A percentile compares a stretch with the other conserved stretches of the same genome.
These are phyloP conservation scores for Dinochytrium kinnereticum DNA, from an alignment of 371 early-diverging fungal species.

Conservation along the genomic window DNA sequence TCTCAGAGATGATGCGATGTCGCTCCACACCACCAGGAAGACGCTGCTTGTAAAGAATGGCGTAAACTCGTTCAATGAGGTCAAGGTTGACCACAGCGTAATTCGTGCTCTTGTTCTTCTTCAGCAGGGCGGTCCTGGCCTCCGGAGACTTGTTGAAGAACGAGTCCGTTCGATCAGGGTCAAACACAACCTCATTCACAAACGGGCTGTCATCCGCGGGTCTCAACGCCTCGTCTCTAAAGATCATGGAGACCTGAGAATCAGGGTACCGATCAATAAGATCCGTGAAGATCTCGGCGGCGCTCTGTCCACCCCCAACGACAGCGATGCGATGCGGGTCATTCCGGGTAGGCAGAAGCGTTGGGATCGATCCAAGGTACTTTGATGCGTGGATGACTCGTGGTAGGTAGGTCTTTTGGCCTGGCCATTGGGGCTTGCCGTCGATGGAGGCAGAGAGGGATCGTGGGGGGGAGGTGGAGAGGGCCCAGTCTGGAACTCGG, in stretches of 20 bases:
- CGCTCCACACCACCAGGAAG: slow-evolving; percentile 20
- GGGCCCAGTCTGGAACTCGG: slow-evolving; percentile 24
- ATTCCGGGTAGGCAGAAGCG: slow-evolving; percentile 25
- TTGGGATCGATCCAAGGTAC: slow-evolving; percentile 19
- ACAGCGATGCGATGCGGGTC: slow-evolving; percentile 27
- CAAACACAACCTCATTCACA: slow-evolving; percentile 40
- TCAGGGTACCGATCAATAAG: slow-evolving; percentile 30
- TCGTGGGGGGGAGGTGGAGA: not conserved
- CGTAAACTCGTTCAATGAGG: slow-evolving; percentile 34
- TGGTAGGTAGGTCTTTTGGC: not conserved
- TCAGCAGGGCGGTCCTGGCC: not conserved
- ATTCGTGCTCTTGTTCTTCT: slow-evolving; percentile 31
- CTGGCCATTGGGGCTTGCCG: not conserved
- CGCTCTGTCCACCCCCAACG: slow-evolving; percentile 36
- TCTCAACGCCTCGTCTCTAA: slow-evolving; percentile 31
- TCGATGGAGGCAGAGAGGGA: not conserved
- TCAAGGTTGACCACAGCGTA: slow-evolving; percentile 38
- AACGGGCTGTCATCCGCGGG: slow-evolving; percentile 39
- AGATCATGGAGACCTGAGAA: slow-evolving; percentile 30
- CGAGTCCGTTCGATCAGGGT: slow-evolving; percentile 25
- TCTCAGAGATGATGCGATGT: not conserved
- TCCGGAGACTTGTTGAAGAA: slow-evolving; percentile 23
- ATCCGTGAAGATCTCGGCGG: slow-evolving; percentile 38
- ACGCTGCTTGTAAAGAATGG: slow-evolving; percentile 33
- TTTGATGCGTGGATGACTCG: slow-evolving; percentile 21